Evolutionary conservation across 805 yeast species (phyloP).

Genomic region (Saccharomyces mikatae): DNA sequence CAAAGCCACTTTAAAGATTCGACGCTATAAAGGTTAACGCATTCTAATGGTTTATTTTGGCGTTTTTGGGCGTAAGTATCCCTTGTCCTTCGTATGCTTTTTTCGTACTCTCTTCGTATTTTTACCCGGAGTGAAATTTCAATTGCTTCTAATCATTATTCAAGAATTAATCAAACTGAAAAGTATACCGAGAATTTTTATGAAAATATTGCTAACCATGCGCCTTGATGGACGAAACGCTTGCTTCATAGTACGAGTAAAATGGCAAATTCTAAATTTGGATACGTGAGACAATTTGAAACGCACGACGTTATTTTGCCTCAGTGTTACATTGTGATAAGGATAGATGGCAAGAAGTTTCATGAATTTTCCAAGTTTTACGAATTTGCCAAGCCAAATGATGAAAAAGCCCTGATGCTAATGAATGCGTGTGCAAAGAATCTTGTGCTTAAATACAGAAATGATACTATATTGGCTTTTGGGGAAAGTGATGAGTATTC

Average conservation of each 20-base stretch:
- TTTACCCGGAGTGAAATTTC: background rate
- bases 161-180: background rate
- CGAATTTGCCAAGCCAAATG: constrained; percentile 82
- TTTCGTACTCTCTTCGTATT: background rate
- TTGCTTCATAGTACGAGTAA: background rate
- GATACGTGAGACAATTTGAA: constrained; percentile 81
- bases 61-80: background rate
- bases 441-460: constrained; percentile 51
- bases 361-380: constrained; percentile 74
- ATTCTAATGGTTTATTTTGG: background rate
- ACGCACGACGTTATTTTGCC: constrained; percentile 64
- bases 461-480: constrained; percentile 72
- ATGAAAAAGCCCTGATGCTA: constrained; percentile 59
- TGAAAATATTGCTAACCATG: background rate
- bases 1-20: background rate
- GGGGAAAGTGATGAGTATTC: constrained; percentile 96
- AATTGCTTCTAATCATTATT: background rate
- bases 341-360: constrained; percentile 92
- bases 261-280: constrained; percentile 83
- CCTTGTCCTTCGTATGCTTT: background rate
- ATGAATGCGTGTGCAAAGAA: constrained; percentile 76
- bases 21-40: background rate
- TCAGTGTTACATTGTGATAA: constrained; percentile 69
- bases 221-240: background rate
- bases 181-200: background rate